Base-by-base conservation (phyloP, 306 rosid species). In the Mimosa pudica region DNA sequence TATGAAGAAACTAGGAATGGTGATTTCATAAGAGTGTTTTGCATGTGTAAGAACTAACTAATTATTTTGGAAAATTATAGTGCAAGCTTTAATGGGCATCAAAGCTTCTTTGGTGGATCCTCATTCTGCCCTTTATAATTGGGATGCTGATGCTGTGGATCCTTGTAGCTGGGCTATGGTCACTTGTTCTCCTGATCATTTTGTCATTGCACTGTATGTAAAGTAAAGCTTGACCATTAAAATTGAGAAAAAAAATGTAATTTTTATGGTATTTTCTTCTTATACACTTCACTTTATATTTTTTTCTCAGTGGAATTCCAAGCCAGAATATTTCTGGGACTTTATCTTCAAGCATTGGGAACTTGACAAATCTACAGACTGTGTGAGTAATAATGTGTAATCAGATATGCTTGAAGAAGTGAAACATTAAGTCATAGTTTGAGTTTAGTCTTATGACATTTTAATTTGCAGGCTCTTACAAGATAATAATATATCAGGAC, bases 111-210 rank as follows among this genome's bases (percentile, higher is more conserved):
- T 96, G 32, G 71, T 66, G 76, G 99, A 96, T 77, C 99, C 98
- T 83, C 92, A 81, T 70, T 79, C 77, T 52, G 87, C 86, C 35
- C 91, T 96, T 63, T 60, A 58, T 74, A 93, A 78, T 67, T 96
- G 98, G 99, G 99, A 96, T 82, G 84, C 17, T n/a, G 80, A 84
- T 77, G 93, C 98, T 70, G 99, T 96, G 66, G 99, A 96, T 90
- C 99, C 99, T 47, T 96, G 99, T 84, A 86, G 84, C 84, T 96
- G 99, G 99, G 79, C 81, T 62, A 87, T 93, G 99, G 89, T 96
- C 78, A 91, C 99, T 73, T 96, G 99, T 73, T 93, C 98, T 71
- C 0, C 88, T 82, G 97, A 96, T 60, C 89, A 70, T 84, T 85
- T 84, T 13, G 99, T 93, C 24, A 81, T 77, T 81, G 79, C 82